Evolutionary conservation across 1,284 basidiomycete species (phyloP), one percentile per base, ranked within the genome.

Genomic region (Meira miltonrushii): DNA sequence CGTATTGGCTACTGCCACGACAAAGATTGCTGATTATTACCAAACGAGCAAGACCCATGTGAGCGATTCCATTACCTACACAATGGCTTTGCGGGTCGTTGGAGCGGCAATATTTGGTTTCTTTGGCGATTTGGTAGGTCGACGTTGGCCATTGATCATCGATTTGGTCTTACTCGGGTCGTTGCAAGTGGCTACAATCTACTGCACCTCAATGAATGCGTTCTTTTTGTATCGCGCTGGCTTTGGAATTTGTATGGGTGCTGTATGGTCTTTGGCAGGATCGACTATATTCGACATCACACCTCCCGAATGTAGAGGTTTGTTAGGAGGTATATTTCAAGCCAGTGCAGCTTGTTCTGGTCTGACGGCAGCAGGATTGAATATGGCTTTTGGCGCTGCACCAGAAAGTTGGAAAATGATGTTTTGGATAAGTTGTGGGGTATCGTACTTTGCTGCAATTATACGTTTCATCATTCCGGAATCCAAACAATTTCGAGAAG

Each of bases 191-290:
- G 64, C 60, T n/a, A 62, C 66, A 4, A 62, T 69, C 53, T 69
- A 64, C 52, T 61, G 58, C 21, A 43, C 50, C 7, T 62, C 47
- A 38, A 68, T 59, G 58, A 55, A 65, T 52, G 11, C 62, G 17
- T 72, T 72, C 61, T 60, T 72, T 38, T 68, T 64, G 19, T 59
- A 66, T 7, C 66, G 70, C n/a, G 55, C 68, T 13, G 54, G 70
- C 11, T 70, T 71, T 44, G 70, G 70, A 1, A 50, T 72, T 0
- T 55, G 51, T 21, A 72, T 72, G 70, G 60, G 61, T 7, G 60
- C 47, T 10, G 37, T 60, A n/a, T 61, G 44, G 54, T 41, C 49
- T 39, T 39, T 12, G 8, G 50, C 50, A 13, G 50, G 21, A 2
- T 17, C 50, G 5, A 28, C 37, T 5, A 33, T 33, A n/a, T 21